Evolutionary conservation across 129 eudicot genomes (phyloP).

Genomic region (Centella asiatica): DNA sequence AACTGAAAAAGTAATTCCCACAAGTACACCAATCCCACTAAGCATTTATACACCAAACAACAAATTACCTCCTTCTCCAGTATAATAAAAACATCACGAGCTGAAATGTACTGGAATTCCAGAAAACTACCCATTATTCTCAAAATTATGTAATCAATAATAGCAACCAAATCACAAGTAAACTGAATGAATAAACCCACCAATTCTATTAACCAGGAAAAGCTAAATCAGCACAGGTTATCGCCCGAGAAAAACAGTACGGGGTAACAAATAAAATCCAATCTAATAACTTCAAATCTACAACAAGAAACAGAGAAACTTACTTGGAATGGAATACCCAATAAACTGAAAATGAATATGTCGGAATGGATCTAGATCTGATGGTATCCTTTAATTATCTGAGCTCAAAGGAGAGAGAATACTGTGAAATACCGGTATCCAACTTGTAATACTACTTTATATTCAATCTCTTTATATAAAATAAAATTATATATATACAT

Average conservation of each 20-base stretch:
- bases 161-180: not conserved
- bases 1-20: no score
- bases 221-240: not conserved
- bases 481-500: no score
- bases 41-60: no score
- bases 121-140: not conserved
- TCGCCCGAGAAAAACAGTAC: not conserved
- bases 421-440: no score
- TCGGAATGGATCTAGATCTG: slow-evolving; percentile 51
- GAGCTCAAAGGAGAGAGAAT: no score
- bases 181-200: not conserved
- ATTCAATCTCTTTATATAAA: no score
- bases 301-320: not conserved
- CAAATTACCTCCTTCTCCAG: no score
- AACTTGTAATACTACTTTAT: no score
- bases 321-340: not conserved
- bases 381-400: not conserved
- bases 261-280: not conserved
- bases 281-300: not conserved
- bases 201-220: not conserved
- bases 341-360: slow-evolving; percentile 25
- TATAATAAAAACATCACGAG: no score
- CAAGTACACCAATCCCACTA: not conserved
- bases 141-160: not conserved
- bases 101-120: no score